Conservation (phyloP, 176 grass and related monocot genomes). For the Triticum monococcum region DNA sequence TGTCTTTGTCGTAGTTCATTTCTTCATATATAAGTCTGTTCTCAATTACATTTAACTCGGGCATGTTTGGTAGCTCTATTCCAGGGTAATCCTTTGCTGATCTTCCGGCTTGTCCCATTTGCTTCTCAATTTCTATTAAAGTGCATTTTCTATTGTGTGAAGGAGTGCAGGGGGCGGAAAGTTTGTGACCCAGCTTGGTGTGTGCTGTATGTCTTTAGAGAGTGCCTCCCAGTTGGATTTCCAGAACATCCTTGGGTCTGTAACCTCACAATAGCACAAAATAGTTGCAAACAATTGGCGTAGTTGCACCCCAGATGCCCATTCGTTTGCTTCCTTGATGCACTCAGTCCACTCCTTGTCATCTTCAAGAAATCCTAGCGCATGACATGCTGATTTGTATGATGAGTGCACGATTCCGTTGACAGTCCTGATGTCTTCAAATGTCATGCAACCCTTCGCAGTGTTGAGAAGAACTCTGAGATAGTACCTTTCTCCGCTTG, state of each 20-base stretch:
- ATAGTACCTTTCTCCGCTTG: slow-evolving; percentile 26
- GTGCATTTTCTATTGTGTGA: background rate
- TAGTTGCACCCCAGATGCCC: background rate
- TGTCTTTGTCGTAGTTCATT: background rate
- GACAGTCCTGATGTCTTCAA: slow-evolving; percentile 25
- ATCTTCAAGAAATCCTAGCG: slow-evolving; percentile 29
- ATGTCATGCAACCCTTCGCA: background rate
- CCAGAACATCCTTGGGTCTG: slow-evolving; percentile 3
- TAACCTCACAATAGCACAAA: background rate
- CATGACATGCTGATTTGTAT: slow-evolving; percentile 39
- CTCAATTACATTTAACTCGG: background rate
- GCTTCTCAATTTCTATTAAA: background rate
- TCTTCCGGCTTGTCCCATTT: background rate
- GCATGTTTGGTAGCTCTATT: background rate
- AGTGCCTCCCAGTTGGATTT: slow-evolving; percentile 7
- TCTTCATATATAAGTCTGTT: slow-evolving; percentile 1
- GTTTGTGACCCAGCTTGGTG: background rate
- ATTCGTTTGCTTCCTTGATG: slow-evolving; percentile 21
- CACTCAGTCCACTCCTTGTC: slow-evolving; percentile 12
- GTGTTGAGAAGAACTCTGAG: slow-evolving; percentile 31
- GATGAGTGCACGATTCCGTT: background rate
- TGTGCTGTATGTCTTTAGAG: background rate
- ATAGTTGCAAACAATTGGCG: slow-evolving; percentile 30
- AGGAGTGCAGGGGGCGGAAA: background rate
- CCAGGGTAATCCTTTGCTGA: background rate